Conservation (phyloP, 1,284 basidiomycete genomes). For the Cryptococcus sp. region DNA sequence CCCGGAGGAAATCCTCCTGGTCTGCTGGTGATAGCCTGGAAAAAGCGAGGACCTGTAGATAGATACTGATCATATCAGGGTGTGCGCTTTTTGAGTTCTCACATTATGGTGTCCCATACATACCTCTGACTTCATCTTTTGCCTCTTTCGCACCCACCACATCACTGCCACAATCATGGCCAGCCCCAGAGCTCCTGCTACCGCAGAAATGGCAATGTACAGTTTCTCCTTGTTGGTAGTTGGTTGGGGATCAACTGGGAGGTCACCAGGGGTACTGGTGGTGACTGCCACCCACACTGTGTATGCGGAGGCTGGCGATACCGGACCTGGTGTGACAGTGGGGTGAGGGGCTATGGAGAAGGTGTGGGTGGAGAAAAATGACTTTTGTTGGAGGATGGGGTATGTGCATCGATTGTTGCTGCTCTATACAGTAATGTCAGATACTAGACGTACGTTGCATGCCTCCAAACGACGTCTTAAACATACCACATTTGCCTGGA, state of each 20-base stretch:
- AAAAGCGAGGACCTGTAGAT: slow-evolving; percentile 36
- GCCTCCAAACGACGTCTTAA: no score
- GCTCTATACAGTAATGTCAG: slow-evolving; percentile 12
- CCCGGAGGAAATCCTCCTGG: slow-evolving; percentile 33
- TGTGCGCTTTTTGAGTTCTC: not conserved
- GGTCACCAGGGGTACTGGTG: slow-evolving; percentile 21
- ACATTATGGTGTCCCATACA: slow-evolving; percentile 3
- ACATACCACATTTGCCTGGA: slow-evolving; percentile 41
- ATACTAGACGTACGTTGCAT: no score
- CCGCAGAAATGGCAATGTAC: slow-evolving; percentile 34
- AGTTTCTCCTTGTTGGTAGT: slow-evolving; percentile 20
- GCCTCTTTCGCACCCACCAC: slow-evolving; percentile 29
- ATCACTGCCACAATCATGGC: slow-evolving; percentile 24
- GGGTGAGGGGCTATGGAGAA: slow-evolving; percentile 38
- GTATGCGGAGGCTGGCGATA: slow-evolving; percentile 23
- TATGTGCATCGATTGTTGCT: slow-evolving; percentile 31
- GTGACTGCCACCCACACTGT: slow-evolving; percentile 37
- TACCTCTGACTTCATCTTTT: slow-evolving; percentile 33
- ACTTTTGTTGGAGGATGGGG: slow-evolving; percentile 28
- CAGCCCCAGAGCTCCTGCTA: slow-evolving; percentile 30
- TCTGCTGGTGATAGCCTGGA: slow-evolving; percentile 35
- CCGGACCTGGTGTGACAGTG: slow-evolving; percentile 16
- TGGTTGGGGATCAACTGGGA: slow-evolving; percentile 28
- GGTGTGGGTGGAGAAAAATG: slow-evolving; percentile 43
- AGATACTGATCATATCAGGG: not conserved